A percentile compares a stretch with the other conserved stretches of the same genome.
These are phyloP conservation scores for Cardiosporidium cionae DNA, from an alignment of 169 alveolate species.

Conservation along the genomic window DNA sequence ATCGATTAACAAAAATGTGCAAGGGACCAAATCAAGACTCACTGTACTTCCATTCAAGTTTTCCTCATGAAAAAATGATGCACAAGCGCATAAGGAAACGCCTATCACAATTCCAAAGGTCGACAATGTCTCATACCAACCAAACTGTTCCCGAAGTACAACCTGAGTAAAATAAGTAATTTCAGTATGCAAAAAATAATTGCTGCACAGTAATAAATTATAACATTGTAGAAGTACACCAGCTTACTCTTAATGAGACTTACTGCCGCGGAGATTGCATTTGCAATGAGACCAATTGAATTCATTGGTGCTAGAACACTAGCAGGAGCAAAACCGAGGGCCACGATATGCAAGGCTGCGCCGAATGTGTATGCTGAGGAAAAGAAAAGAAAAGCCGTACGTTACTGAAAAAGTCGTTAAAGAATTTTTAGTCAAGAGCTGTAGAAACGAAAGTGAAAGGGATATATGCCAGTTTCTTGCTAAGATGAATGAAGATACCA, in stretches of 20 bases:
- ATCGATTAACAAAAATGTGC: too few species aligned
- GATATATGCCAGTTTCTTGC: background rate
- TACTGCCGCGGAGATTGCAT: constrained; percentile 66
- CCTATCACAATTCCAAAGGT: constrained; percentile 64
- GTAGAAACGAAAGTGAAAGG: background rate
- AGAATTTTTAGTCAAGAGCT: background rate
- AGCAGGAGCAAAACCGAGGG: constrained; percentile 73
- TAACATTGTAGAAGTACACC: background rate
- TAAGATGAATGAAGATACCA: too few species aligned
- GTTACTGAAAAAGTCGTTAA: background rate
- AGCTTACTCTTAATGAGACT: too few species aligned
- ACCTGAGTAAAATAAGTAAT: background rate
- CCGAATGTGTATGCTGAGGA: constrained; percentile 50
- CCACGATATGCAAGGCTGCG: constrained; percentile 58
- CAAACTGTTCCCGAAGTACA: constrained; percentile 56
- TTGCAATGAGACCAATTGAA: constrained; percentile 63
- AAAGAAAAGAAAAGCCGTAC: background rate
- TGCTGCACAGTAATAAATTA: background rate
- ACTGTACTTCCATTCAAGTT: too few species aligned
- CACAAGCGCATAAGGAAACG: constrained; percentile 62
- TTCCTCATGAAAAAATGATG: constrained; percentile 55
- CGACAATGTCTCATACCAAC: constrained; percentile 56
- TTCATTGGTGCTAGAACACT: constrained; percentile 70
- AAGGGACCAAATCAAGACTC: too few species aligned
- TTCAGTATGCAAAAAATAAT: background rate